Percentiles rank a stretch among this genome's conserved stretches.
Conservation (phyloP, 495 filamentous ascomycete genomes). For the Hapsidospora chrysogenum region DNA sequence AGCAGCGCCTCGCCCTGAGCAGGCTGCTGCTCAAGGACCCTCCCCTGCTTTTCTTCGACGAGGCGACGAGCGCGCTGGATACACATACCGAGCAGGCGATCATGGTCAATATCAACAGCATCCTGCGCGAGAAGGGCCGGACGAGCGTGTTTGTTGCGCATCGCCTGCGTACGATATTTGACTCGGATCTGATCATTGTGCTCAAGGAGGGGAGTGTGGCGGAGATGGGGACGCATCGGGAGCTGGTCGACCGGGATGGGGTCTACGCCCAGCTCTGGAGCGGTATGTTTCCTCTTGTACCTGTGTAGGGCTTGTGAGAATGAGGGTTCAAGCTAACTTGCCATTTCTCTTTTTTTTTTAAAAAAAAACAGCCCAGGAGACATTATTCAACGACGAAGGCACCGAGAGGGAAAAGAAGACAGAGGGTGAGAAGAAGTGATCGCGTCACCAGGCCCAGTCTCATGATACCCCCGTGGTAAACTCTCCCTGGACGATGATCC, state of each 20-base stretch:
- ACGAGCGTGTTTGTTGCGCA: conserved; percentile 95
- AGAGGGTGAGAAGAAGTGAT: neutral
- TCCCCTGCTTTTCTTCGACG: conserved; percentile 87
- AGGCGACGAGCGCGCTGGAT: conserved; percentile 91
- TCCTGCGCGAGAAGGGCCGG: conserved; percentile 70
- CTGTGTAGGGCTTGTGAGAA: neutral
- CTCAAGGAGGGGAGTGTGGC: conserved; percentile 67
- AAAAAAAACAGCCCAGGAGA: conserved; percentile 28
- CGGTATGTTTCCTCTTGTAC: conserved; percentile 31
- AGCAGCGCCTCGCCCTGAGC: conserved; percentile 81
- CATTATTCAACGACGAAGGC: conserved; percentile 19
- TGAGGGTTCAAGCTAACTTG: conserved; percentile 3
- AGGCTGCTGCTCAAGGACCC: conserved; percentile 83
- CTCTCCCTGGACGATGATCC: no score
- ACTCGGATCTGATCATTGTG: conserved; percentile 89
- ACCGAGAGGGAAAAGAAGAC: conserved; percentile 5
- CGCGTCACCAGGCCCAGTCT: neutral
- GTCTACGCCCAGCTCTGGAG: conserved; percentile 87
- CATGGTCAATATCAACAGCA: conserved; percentile 85
- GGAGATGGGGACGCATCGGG: conserved; percentile 71
- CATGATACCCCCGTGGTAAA: no score
- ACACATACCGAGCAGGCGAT: conserved; percentile 90
- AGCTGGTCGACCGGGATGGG: conserved; percentile 63
- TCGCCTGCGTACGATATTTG: conserved; percentile 78
- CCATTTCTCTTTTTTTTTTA: no score